These are phyloP conservation scores for Platanus orientalis DNA, from an alignment of 164 flowering plant genomes.

Conservation along the genomic window DNA sequence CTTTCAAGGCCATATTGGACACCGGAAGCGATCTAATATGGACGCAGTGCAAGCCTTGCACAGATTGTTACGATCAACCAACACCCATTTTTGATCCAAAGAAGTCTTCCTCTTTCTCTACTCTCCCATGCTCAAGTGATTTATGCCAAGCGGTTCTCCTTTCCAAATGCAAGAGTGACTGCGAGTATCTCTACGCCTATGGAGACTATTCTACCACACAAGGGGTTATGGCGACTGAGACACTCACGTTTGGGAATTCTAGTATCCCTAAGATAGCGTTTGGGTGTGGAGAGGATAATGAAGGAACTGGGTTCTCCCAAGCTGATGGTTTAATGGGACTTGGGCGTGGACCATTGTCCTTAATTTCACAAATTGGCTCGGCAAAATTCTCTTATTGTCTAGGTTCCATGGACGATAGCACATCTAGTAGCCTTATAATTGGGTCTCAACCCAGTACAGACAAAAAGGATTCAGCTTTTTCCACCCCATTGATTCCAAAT, in stretches of 20 bases:
- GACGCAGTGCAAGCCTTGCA: conserved; percentile 88
- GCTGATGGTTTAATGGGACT: conserved; percentile 81
- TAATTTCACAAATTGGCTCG: conserved; percentile 69
- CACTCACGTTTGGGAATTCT: conserved; percentile 50
- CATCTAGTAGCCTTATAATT: conserved; percentile 53
- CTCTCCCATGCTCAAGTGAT: conserved; percentile 42
- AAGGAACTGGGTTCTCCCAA: conserved; percentile 62
- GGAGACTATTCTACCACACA: conserved; percentile 75
- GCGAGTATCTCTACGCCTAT: conserved; percentile 66
- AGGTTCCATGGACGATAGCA: conserved; percentile 49
- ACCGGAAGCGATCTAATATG: conserved; percentile 91
- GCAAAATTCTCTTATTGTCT: conserved; percentile 78
- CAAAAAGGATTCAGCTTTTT: conserved; percentile 3
- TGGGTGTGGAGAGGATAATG: conserved; percentile 76
- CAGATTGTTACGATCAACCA: conserved; percentile 48
- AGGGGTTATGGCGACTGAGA: conserved; percentile 64
- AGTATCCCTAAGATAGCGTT: conserved; percentile 48
- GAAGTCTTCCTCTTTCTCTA: conserved; percentile 55
- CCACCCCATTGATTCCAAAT: conserved; percentile 55
- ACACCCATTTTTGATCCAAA: conserved; percentile 69
- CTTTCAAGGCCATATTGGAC: conserved; percentile 62
- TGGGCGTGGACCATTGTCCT: conserved; percentile 82
- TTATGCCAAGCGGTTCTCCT: conserved; percentile 52
- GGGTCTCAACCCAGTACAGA: conserved; percentile 47
- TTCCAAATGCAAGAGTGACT: conserved; percentile 41